Conservation (phyloP, 2,329 filamentous ascomycete species). For the Sclerotinia glacialis region DNA sequence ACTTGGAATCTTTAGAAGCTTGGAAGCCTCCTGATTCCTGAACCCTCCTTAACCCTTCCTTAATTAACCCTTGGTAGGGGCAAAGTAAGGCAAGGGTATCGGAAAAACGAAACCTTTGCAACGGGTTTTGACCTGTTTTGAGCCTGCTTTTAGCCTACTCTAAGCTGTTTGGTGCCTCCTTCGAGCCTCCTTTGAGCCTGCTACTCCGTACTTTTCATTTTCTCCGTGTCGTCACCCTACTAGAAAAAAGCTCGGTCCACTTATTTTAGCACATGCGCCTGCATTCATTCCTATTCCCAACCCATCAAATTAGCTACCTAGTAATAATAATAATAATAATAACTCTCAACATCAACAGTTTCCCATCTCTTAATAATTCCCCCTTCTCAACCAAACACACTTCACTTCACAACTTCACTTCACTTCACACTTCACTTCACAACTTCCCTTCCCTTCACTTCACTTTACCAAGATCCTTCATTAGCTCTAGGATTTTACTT, state of each 20-base stretch:
- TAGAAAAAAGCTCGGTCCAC: not conserved
- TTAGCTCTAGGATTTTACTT: not conserved
- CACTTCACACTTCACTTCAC: too few species aligned
- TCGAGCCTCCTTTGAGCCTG: not conserved
- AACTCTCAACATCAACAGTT: conserved; percentile 14
- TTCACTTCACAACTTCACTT: not conserved
- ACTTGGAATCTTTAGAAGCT: not conserved
- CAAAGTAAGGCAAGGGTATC: too few species aligned
- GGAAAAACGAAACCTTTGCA: too few species aligned
- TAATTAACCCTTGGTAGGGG: not conserved
- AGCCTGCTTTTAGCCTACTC: too few species aligned
- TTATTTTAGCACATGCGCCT: not conserved
- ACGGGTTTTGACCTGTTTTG: too few species aligned
- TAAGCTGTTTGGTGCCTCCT: too few species aligned
- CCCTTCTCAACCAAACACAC: not conserved
- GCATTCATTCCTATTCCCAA: conserved; percentile 7
- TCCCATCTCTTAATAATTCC: not conserved
- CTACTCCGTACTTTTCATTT: not conserved
- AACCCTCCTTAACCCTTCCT: not conserved
- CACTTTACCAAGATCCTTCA: not conserved
- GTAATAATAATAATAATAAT: too few species aligned
- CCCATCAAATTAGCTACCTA: not conserved
- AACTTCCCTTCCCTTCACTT: too few species aligned
- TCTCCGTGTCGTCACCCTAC: conserved; percentile 9
- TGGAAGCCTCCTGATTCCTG: not conserved